These are phyloP conservation scores for Holtermanniella nyarrowii DNA, from an alignment of 768 basidiomycete genomes.

Conservation along the genomic window DNA sequence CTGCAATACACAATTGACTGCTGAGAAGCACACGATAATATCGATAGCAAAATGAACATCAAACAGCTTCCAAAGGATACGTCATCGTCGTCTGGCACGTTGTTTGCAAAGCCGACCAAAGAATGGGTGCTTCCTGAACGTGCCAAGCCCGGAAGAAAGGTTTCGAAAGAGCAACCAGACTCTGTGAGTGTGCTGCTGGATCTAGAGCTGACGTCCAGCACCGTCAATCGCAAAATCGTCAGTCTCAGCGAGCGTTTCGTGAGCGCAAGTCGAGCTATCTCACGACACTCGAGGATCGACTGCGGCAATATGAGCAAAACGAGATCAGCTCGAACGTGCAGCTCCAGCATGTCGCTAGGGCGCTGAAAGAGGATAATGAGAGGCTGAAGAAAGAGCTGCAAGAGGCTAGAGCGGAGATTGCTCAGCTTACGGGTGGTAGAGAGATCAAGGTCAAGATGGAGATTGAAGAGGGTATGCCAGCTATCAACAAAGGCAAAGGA, in stretches of 20 bases:
- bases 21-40: too few relatives aligned
- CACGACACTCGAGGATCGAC: conserved; percentile 26
- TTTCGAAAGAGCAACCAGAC: conserved; percentile 27
- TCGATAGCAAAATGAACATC: neutral
- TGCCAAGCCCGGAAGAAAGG: conserved; percentile 38
- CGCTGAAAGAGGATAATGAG: conserved; percentile 29
- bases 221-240: conserved; percentile 33
- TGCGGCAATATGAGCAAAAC: conserved; percentile 28
- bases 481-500: neutral
- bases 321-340: conserved; percentile 37
- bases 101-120: conserved; percentile 38
- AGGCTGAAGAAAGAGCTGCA: conserved; percentile 8
- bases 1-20: too few relatives aligned
- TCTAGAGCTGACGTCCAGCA: conserved; percentile 9
- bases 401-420: conserved; percentile 11
- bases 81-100: conserved; percentile 33
- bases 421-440: neutral
- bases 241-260: conserved; percentile 31
- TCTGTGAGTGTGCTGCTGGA: conserved; percentile 18
- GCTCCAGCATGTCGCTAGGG: conserved; percentile 32
- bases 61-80: conserved; percentile 23
- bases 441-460: neutral
- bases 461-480: neutral
- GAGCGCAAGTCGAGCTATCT: conserved; percentile 31
- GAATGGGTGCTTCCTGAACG: conserved; percentile 41